Percentiles rank a stretch among this genome's conserved stretches.
These are phyloP conservation scores for Omphalotus olearius DNA, from an alignment of 1,284 basidiomycete genomes.

Conservation along the genomic window DNA sequence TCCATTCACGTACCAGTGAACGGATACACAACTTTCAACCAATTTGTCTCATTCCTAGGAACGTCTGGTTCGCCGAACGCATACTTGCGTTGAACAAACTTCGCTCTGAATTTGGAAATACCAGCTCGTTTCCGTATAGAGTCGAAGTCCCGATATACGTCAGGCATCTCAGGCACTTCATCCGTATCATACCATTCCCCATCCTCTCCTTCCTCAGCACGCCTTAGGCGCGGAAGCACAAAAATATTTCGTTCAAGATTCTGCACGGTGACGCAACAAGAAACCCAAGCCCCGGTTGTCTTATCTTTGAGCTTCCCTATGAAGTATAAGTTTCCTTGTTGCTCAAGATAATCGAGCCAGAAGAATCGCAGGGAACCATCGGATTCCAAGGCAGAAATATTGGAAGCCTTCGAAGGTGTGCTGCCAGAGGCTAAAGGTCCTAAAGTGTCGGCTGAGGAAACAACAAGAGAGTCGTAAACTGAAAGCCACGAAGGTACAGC, in stretches of 20 bases:
- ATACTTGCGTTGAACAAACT: constrained; percentile 89
- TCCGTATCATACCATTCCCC: constrained; percentile 71
- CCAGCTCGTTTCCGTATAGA: constrained; percentile 67
- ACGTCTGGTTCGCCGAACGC: constrained; percentile 89
- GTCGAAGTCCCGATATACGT: constrained; percentile 87
- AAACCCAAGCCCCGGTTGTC: constrained; percentile 66
- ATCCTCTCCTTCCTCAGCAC: constrained; percentile 58
- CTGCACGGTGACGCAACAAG: constrained; percentile 84
- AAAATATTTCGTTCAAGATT: constrained; percentile 92
- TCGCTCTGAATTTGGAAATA: constrained; percentile 77
- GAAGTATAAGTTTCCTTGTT: constrained; percentile 76
- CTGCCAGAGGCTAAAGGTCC: constrained; percentile 39
- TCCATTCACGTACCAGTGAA: constrained; percentile 59
- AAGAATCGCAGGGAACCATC: constrained; percentile 88
- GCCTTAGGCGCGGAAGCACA: constrained; percentile 76
- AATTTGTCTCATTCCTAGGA: constrained; percentile 77
- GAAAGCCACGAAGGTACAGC: constrained; percentile 68
- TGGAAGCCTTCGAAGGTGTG: constrained; percentile 40
- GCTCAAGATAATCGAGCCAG: constrained; percentile 91
- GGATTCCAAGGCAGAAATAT: constrained; percentile 60
- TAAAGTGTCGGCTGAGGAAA: constrained; percentile 50
- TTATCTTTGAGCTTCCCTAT: constrained; percentile 87
- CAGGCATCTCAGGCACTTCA: constrained; percentile 58
- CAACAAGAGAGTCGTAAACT: constrained; percentile 67
- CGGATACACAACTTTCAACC: constrained; percentile 91